Percentiles rank a stretch among this genome's conserved stretches.
Conservation (phyloP, 352 stramenopile species). For the Globisporangium radiosum region DNA sequence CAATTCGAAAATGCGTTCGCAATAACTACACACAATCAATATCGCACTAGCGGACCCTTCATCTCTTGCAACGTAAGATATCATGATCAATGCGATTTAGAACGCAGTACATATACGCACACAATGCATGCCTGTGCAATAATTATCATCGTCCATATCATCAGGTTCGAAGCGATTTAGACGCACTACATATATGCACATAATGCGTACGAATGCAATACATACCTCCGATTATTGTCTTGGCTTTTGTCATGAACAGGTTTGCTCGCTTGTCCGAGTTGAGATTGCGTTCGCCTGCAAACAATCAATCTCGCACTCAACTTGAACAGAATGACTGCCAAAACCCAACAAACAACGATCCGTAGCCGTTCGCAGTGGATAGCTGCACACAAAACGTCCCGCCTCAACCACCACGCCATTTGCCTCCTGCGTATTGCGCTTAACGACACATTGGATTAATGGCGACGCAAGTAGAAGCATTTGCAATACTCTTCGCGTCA, state of each 20-base stretch:
- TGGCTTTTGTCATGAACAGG: neutral
- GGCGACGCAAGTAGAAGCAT: neutral
- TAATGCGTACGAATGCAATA: neutral
- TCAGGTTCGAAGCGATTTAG: neutral
- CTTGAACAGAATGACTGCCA: neutral
- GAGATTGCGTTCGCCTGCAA: too few species aligned
- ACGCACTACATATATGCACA: neutral
- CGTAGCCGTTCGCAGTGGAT: neutral
- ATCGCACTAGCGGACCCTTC: too few species aligned
- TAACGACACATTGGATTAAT: neutral
- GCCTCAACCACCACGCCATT: neutral
- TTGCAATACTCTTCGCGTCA: neutral
- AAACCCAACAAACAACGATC: neutral
- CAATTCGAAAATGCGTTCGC: too few species aligned
- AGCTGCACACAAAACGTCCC: neutral
- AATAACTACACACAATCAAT: too few species aligned
- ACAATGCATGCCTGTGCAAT: too few species aligned
- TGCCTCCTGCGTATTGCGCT: neutral
- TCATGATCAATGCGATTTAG: too few species aligned
- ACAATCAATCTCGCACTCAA: neutral
- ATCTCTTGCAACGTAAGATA: too few species aligned
- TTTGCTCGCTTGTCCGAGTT: neutral
- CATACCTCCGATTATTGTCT: neutral
- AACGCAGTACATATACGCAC: too few species aligned
- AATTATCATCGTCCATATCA: neutral